Evolutionary conservation across 371 early-diverging fungal species (phyloP), one percentile per base, ranked within the genome.

Genomic region (Sporodiniella umbellata): DNA sequence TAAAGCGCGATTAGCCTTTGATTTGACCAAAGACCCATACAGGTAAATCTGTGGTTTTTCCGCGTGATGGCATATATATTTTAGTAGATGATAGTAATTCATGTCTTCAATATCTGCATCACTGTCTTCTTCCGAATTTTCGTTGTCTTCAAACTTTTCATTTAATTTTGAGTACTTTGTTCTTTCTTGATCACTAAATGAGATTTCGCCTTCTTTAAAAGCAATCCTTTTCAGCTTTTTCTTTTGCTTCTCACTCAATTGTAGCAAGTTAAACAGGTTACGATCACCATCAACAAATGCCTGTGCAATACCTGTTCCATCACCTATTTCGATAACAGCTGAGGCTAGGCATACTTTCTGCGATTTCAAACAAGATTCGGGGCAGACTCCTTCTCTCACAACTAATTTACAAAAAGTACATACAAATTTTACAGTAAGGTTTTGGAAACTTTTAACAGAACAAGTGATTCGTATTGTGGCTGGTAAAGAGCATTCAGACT

Each of bases 261-360:
- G 47, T 31, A 74, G 22, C 5, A 74, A 24, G 1, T 31, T 33
- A 33, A 60, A 57, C 0, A 70, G 47, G 2, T 68, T 44, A 8
- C 51, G 47, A 17, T 74, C 70, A 5, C 66, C 70, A 44, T 70
- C 66, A 3, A 65, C 26, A 33, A 51, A 38, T 0, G 56, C 74
- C 8, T 39, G 26, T 8, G 54, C 62, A 18, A 30, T 31, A 0
- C 42, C 62, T 0, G 54, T 56, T 1, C 68, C 70, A 33, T 74
- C 74, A 0, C 45, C 31, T 7, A 70, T 15, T 3, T 47, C 28
- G 1, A 61, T 59, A 15, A 47, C 18, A 8, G 62, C 59, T 18
- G 61, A 46, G 2, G 62, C 64, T 15, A 43, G 12, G 31, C 68
- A 66, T 3, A 49, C 2, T 3, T 54, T 48, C 6, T 33, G 30